A percentile compares a stretch with the other conserved stretches of the same genome.
These are phyloP conservation scores for Neofusicoccum kwambonambiense DNA, from an alignment of 2,329 filamentous ascomycete species.

Conservation along the genomic window DNA sequence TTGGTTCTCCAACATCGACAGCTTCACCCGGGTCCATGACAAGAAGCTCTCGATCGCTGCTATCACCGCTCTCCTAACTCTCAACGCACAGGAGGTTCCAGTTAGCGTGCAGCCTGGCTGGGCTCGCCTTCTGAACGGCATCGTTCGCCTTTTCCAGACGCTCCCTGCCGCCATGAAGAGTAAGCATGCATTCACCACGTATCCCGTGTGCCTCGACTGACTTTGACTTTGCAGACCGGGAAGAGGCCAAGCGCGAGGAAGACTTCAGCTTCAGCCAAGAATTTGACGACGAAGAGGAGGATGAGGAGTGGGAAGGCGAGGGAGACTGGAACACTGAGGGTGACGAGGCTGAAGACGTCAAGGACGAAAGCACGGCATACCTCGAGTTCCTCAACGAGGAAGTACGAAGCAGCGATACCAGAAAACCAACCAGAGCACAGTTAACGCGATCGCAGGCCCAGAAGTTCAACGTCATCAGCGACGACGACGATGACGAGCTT, in stretches of 20 bases:
- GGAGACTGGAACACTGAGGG: slow-evolving; percentile 66
- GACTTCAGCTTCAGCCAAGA: slow-evolving; percentile 79
- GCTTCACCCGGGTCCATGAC: slow-evolving; percentile 91
- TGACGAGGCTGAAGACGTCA: slow-evolving; percentile 65
- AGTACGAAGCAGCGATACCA: slow-evolving; percentile 48
- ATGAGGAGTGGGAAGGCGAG: slow-evolving; percentile 77
- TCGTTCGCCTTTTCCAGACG: slow-evolving; percentile 88
- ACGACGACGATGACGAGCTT: slow-evolving; percentile 82
- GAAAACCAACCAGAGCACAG: background rate
- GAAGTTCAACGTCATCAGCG: slow-evolving; percentile 72
- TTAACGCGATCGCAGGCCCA: slow-evolving; percentile 60
- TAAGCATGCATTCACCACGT: slow-evolving; percentile 43
- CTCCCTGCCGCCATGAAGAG: slow-evolving; percentile 83
- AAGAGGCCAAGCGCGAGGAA: slow-evolving; percentile 81
- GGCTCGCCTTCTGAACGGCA: slow-evolving; percentile 85
- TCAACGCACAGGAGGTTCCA: slow-evolving; percentile 79
- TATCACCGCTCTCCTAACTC: slow-evolving; percentile 78
- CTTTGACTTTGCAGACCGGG: slow-evolving; percentile 61
- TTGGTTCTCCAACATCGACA: slow-evolving; percentile 96
- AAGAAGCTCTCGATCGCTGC: slow-evolving; percentile 98
- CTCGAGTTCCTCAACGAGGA: slow-evolving; percentile 95
- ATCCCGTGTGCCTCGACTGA: slow-evolving; percentile 23
- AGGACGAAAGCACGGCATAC: slow-evolving; percentile 91
- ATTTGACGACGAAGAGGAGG: slow-evolving; percentile 69
- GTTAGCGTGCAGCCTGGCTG: slow-evolving; percentile 92